These are phyloP conservation scores for Chenopodium formosanum DNA, from an alignment of 148 eudicot species.

Conservation along the genomic window DNA sequence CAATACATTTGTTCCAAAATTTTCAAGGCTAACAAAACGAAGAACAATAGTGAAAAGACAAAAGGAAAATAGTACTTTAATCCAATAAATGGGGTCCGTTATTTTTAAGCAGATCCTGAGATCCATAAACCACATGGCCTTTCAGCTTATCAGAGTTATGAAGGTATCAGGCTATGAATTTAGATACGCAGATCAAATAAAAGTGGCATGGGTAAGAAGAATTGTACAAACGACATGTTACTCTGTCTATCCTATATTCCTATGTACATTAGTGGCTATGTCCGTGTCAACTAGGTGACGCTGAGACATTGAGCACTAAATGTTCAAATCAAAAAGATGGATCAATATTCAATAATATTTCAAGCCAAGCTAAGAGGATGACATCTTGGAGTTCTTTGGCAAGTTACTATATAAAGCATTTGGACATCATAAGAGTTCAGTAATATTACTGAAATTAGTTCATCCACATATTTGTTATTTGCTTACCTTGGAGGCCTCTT, in stretches of 20 bases:
- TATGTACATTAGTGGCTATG: background rate
- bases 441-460: background rate
- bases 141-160: background rate
- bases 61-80: background rate
- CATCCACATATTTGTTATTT: background rate
- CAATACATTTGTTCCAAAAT: background rate
- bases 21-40: background rate
- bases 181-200: background rate
- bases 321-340: background rate
- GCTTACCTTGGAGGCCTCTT: constrained; percentile 75
- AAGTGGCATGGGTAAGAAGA: background rate
- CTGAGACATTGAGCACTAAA: background rate
- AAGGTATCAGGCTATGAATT: background rate
- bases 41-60: background rate
- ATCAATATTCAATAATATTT: background rate
- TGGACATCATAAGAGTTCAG: background rate
- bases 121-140: background rate
- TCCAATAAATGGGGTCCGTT: background rate
- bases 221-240: background rate
- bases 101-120: background rate
- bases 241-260: no score
- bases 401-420: background rate
- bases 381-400: background rate
- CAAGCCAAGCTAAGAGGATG: background rate
- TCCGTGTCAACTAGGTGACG: background rate